Percentiles rank a stretch among this genome's conserved stretches.
Evolutionary conservation across 139 green algal genomes (phyloP).

Genomic region (Axilococcus clingmanii): DNA sequence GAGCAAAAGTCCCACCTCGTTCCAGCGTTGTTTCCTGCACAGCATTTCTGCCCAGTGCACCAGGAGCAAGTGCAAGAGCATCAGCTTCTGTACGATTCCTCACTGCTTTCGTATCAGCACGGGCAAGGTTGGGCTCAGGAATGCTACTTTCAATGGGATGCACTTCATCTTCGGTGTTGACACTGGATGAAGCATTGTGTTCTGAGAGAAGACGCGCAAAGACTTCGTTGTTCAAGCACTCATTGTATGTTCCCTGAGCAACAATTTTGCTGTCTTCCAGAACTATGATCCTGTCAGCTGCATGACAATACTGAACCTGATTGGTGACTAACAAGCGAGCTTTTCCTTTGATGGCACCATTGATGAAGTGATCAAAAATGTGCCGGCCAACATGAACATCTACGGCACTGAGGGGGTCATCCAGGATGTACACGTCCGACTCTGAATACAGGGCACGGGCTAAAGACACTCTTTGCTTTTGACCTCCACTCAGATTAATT

Average conservation of each 20-base stretch:
- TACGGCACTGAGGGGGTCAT: constrained; percentile 89
- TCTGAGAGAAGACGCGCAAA: constrained; percentile 30
- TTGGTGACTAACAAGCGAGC: constrained; percentile 82
- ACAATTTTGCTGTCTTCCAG: constrained; percentile 50
- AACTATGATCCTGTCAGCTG: constrained; percentile 64
- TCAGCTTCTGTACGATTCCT: constrained; percentile 6
- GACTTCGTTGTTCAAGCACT: constrained; percentile 35
- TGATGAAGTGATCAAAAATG: constrained; percentile 75
- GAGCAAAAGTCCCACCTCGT: background rate
- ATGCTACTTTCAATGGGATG: constrained; percentile 5
- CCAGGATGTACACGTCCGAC: constrained; percentile 83
- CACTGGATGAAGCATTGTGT: constrained; percentile 27
- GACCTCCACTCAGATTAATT: constrained; percentile 81
- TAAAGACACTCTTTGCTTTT: constrained; percentile 87
- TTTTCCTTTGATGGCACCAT: constrained; percentile 32
- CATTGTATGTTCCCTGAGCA: constrained; percentile 51
- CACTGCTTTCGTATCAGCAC: background rate
- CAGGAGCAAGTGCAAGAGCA: constrained; percentile 3
- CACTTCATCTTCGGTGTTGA: constrained; percentile 17
- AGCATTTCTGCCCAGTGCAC: background rate
- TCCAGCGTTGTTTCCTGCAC: constrained; percentile 14
- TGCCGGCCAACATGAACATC: constrained; percentile 80
- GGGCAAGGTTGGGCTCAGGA: background rate
- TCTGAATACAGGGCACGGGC: constrained; percentile 76
- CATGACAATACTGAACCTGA: constrained; percentile 69